phyloP scores from a whole-genome alignment of 2,329 filamentous ascomycete species.

The Fusarium continuum region DNA sequence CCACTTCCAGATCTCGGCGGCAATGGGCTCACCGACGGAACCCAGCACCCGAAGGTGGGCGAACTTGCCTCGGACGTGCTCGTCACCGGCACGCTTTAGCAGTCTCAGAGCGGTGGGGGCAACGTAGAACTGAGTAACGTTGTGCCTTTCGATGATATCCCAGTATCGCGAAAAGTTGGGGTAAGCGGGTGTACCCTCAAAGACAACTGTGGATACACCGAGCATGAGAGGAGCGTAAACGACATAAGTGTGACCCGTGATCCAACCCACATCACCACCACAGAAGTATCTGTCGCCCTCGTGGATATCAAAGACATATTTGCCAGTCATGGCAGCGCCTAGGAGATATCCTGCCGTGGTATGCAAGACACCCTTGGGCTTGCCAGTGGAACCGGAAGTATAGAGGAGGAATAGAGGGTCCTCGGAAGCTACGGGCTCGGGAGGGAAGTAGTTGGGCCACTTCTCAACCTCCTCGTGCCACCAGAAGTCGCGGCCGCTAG shows the following conservation, averaged over 20 bases:
- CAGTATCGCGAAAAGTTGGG: constrained; percentile 98
- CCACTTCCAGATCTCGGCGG: constrained; percentile 99
- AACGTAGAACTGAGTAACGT: constrained; percentile 97
- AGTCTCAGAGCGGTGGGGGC: constrained; percentile 92
- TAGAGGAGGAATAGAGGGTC: constrained; percentile 98
- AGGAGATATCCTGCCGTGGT: constrained; percentile 95
- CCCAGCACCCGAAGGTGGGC: constrained; percentile 88
- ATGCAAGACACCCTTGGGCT: constrained; percentile 99
- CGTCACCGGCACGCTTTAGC: constrained; percentile 92
- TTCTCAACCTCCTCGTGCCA: constrained; percentile 99
- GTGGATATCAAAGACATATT: constrained; percentile 99
- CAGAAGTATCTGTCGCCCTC: constrained; percentile 95
- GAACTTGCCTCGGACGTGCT: constrained; percentile 91
- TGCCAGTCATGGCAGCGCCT: constrained; percentile 91
- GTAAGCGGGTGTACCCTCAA: constrained; percentile 97
- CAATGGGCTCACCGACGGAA: constrained; percentile 96
- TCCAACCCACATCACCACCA: constrained; percentile 98
- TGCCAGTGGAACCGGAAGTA: constrained; percentile 96
- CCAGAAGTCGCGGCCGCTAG: constrained; percentile 88
- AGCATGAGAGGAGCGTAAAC: constrained; percentile 95
- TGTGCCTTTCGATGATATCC: constrained; percentile 96
- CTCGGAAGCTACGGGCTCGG: constrained; percentile 89
- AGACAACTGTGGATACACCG: constrained; percentile 93
- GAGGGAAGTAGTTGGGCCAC: constrained; percentile 91
- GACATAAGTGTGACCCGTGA: constrained; percentile 98